Evolutionary conservation across 306 rosid genomes (phyloP).

Genomic region (Abrus precatorius): DNA sequence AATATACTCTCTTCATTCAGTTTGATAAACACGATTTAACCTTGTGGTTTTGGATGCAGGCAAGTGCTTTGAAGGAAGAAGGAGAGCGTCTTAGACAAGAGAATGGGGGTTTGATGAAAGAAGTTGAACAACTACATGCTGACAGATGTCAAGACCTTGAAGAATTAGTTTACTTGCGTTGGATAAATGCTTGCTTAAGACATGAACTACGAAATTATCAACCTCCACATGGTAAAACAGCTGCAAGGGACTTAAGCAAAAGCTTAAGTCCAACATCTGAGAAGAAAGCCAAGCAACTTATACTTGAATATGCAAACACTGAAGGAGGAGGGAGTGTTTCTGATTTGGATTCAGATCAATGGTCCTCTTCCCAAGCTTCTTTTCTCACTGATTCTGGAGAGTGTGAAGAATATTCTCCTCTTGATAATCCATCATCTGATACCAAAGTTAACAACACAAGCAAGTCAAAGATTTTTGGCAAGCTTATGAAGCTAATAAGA

Average conservation of each 20-base stretch:
- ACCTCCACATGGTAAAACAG: slow-evolving; percentile 74
- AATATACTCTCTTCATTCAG: no score
- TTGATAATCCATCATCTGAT: slow-evolving; percentile 53
- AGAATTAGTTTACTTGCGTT: slow-evolving; percentile 85
- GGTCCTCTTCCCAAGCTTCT: slow-evolving; percentile 82
- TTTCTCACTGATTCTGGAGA: slow-evolving; percentile 66
- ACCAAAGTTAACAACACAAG: slow-evolving; percentile 52
- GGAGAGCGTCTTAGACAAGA: slow-evolving; percentile 54
- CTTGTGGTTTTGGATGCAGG: slow-evolving; percentile 56
- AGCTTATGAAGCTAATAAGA: slow-evolving; percentile 68
- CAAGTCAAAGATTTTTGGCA: slow-evolving; percentile 61
- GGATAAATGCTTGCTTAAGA: slow-evolving; percentile 95
- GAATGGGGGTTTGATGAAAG: slow-evolving; percentile 61
- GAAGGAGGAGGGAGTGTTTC: slow-evolving; percentile 56
- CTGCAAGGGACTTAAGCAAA: slow-evolving; percentile 86
- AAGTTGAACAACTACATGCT: slow-evolving; percentile 68
- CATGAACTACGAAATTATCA: slow-evolving; percentile 79
- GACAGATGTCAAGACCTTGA: slow-evolving; percentile 78
- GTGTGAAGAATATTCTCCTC: slow-evolving; percentile 59
- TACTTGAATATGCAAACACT: slow-evolving; percentile 79
- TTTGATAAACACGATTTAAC: slow-evolving; percentile 14
- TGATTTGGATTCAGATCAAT: slow-evolving; percentile 75
- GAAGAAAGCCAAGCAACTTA: slow-evolving; percentile 85
- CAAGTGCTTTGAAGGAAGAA: slow-evolving; percentile 61
- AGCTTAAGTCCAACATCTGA: slow-evolving; percentile 82